Evolutionary conservation across 176 grass and related monocot species (phyloP).

Genomic region (Carex parvula): DNA sequence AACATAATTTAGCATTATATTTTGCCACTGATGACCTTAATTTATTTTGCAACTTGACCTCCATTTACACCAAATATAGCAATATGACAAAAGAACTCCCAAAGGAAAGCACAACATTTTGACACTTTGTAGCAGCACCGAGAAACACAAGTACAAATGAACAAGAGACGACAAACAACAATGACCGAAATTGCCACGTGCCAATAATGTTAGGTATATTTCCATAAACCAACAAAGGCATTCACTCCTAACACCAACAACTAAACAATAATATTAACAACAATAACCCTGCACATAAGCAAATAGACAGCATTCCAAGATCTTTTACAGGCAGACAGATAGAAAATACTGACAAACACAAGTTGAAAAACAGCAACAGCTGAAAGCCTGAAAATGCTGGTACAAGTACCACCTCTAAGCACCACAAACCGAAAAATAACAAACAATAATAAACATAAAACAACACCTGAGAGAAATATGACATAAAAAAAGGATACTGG

Average conservation of each 20-base stretch:
- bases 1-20: not conserved
- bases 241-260: not conserved
- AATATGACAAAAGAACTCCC: not conserved
- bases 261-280: not conserved
- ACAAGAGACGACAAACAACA: no score
- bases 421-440: not conserved
- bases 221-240: not conserved
- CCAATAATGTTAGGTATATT: not conserved
- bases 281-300: not conserved
- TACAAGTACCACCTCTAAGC: not conserved
- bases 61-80: not conserved
- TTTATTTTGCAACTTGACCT: not conserved
- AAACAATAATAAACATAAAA: not conserved
- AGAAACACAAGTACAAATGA: no score
- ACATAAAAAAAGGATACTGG: constrained; percentile 59
- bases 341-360: not conserved
- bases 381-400: not conserved
- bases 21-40: not conserved
- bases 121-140: not conserved
- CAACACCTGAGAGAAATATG: not conserved
- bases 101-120: not conserved
- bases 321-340: not conserved
- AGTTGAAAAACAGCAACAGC: not conserved
- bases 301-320: not conserved
- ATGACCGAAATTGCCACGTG: not conserved